phyloP scores from a whole-genome alignment of 768 basidiomycete genomes.

The Termitomyces eurrhizus region DNA sequence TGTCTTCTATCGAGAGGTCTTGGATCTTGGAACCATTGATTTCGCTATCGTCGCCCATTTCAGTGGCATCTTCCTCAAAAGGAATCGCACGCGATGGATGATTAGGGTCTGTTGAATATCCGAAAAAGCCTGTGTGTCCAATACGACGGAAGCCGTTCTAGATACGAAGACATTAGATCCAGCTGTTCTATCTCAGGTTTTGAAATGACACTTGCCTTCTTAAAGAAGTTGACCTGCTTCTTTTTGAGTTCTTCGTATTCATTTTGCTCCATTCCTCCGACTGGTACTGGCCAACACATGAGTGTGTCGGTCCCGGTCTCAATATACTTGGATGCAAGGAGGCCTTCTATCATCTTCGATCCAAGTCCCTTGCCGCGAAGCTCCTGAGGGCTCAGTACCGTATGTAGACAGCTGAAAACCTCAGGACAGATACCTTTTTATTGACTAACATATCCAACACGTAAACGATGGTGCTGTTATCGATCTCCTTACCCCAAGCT shows the following conservation, averaged over 20 bases:
- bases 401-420: neutral
- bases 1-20: neutral
- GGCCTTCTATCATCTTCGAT: conserved; percentile 16
- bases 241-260: conserved; percentile 5
- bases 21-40: neutral
- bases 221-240: neutral
- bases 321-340: conserved; percentile 18
- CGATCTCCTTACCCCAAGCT: conserved; percentile 27
- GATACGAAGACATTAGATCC: neutral
- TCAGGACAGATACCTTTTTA: neutral
- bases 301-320: conserved; percentile 13
- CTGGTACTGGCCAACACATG: conserved; percentile 24
- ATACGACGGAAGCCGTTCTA: conserved; percentile 13
- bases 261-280: neutral
- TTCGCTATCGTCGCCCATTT: conserved; percentile 1
- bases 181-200: conserved; percentile 1
- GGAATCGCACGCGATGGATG: conserved; percentile 9
- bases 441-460: conserved; percentile 21
- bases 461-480: conserved; percentile 24
- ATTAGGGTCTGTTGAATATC: conserved; percentile 4
- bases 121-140: conserved; percentile 12
- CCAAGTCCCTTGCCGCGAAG: conserved; percentile 18
- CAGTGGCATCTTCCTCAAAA: neutral
- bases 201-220: conserved; percentile 4
- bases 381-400: neutral